These are phyloP conservation scores for Anthoceros angustus DNA, from an alignment of 225 moss, liverwort and hornwort species.

Conservation along the genomic window DNA sequence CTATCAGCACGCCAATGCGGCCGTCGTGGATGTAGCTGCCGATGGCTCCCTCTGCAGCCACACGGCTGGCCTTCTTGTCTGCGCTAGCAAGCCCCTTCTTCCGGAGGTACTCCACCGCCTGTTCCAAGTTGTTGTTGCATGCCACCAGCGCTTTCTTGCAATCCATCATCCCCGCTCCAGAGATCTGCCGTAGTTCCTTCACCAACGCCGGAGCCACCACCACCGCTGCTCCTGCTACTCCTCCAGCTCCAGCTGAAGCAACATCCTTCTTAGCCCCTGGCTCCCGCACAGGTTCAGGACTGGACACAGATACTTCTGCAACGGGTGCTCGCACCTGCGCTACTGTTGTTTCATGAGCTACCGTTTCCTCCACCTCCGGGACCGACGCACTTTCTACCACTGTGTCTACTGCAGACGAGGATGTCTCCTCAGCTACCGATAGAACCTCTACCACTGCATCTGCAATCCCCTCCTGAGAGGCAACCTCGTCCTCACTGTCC, in stretches of 20 bases:
- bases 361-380: background rate
- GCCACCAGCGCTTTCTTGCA: constrained; percentile 82
- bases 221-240: constrained; percentile 19
- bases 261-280: background rate
- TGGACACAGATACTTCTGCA: background rate
- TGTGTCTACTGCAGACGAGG: background rate
- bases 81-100: constrained; percentile 92
- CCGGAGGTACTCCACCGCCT: constrained; percentile 56
- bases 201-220: constrained; percentile 50
- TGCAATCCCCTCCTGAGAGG: background rate
- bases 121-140: constrained; percentile 53
- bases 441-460: background rate
- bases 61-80: constrained; percentile 68
- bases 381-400: background rate
- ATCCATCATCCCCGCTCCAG: constrained; percentile 98
- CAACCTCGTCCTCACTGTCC: background rate
- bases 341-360: background rate
- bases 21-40: constrained; percentile 89
- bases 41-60: constrained; percentile 73
- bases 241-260: background rate
- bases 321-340: background rate
- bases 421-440: background rate
- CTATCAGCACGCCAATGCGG: constrained; percentile 72
- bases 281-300: background rate
- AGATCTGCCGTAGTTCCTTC: constrained; percentile 59